Evolutionary conservation across 768 basidiomycete species (phyloP).

Genomic region (Podaxis rugospora): DNA sequence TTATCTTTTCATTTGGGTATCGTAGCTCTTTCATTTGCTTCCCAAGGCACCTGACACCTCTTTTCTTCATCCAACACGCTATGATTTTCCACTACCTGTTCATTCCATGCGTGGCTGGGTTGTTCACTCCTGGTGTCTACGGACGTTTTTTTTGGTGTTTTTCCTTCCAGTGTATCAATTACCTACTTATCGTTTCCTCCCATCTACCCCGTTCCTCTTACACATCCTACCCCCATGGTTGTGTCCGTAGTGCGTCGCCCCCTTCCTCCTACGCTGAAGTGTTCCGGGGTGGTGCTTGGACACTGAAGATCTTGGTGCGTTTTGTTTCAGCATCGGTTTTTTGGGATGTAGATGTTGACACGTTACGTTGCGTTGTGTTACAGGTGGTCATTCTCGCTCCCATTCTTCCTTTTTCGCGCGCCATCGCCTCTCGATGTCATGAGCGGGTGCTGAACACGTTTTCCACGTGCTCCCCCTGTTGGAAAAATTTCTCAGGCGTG

Average conservation of each 20-base stretch:
- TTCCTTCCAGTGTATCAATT: constrained; percentile 3
- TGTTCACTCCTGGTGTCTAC: constrained; percentile 1
- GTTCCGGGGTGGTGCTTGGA: not conserved
- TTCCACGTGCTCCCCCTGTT: not conserved
- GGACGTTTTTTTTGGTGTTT: constrained; percentile 5
- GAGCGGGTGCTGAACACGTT: not conserved
- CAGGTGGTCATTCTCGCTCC: not conserved
- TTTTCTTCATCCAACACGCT: not conserved
- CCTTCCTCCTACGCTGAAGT: not conserved
- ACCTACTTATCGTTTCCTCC: not conserved
- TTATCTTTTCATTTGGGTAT: constrained; percentile 9
- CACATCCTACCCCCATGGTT: not conserved
- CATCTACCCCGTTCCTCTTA: not conserved
- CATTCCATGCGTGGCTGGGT: not conserved
- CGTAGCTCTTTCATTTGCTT: not conserved
- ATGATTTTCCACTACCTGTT: not conserved
- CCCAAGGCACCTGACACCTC: not conserved
- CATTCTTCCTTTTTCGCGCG: not conserved
- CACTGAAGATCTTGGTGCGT: not conserved
- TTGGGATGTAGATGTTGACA: not conserved
- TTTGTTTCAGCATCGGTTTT: not conserved
- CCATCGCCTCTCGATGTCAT: not conserved
- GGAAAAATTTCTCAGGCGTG: not conserved
- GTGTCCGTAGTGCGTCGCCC: not conserved
- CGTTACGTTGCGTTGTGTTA: not conserved